phyloP scores from a whole-genome alignment of 495 filamentous ascomycete genomes.

The Astrothelium macrocarpum region DNA sequence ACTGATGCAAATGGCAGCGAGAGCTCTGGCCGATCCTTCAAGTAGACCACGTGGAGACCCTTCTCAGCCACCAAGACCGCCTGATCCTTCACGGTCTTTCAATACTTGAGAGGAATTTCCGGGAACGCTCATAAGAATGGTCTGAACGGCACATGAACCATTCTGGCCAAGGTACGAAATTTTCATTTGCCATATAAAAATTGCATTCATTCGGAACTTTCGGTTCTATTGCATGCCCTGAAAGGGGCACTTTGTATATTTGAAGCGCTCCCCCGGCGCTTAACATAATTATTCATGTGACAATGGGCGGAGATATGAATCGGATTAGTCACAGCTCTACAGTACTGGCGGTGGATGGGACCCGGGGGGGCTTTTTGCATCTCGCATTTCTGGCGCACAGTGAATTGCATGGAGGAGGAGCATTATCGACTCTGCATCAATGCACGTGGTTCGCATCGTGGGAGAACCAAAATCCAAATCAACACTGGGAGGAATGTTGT shows the following conservation, averaged over 20 bases:
- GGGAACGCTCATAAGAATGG: background rate
- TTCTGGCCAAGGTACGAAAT: background rate
- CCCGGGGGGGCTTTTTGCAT: too few species aligned
- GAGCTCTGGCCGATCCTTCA: background rate
- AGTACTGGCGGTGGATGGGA: too few species aligned
- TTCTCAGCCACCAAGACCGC: background rate
- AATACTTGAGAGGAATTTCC: background rate
- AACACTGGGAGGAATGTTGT: too few species aligned
- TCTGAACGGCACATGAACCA: background rate
- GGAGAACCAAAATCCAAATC: background rate
- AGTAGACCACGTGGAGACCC: background rate
- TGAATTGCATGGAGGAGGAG: background rate
- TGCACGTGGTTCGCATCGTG: background rate
- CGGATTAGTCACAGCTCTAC: too few species aligned
- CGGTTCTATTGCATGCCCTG: too few species aligned
- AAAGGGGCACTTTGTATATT: background rate
- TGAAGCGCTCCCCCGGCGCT: too few species aligned
- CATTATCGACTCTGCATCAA: background rate
- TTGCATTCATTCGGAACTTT: too few species aligned
- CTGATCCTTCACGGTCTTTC: background rate
- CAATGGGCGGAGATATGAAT: too few species aligned
- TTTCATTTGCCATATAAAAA: background rate
- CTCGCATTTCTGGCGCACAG: background rate
- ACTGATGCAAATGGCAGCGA: background rate
- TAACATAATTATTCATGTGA: too few species aligned